Evolutionary conservation across 345 rosid genomes (phyloP).

Genomic region (Psidium guajava): DNA sequence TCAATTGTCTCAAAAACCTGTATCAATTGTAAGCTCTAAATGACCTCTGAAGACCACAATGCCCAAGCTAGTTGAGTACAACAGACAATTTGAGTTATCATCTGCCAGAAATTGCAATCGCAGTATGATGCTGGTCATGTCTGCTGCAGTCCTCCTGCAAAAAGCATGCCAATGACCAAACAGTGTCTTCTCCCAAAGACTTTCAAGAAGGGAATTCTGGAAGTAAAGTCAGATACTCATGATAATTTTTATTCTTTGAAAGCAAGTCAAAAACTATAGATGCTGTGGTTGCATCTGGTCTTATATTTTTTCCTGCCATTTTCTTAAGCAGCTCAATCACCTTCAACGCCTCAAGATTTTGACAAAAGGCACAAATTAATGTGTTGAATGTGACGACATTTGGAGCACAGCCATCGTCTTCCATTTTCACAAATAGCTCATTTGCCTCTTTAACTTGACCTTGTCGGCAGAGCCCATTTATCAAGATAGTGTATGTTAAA

Average conservation of each 20-base stretch:
- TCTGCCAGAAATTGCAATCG: not conserved
- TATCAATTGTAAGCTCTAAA: not conserved
- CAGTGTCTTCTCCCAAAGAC: not conserved
- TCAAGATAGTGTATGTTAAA: constrained; percentile 11
- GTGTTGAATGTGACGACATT: constrained; percentile 6
- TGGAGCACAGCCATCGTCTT: constrained; percentile 15
- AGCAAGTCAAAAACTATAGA: constrained; percentile 14
- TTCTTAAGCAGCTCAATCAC: constrained; percentile 15
- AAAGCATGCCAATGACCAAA: not conserved
- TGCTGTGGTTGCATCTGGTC: constrained; percentile 7
- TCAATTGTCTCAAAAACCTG: not conserved
- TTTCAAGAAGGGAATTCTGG: constrained; percentile 15
- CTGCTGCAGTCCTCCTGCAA: not conserved
- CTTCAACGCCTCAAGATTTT: not conserved
- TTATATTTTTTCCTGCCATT: constrained; percentile 21
- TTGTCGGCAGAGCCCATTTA: constrained; percentile 10
- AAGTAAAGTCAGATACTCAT: constrained; percentile 9
- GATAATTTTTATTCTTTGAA: constrained; percentile 12
- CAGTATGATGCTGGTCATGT: not conserved
- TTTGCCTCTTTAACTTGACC: constrained; percentile 5
- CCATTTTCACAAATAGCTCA: constrained; percentile 9
- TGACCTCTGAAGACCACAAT: not conserved
- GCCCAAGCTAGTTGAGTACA: not conserved
- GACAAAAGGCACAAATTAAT: constrained; percentile 4
- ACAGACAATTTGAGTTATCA: not conserved